Base-by-base conservation (phyloP, 345 rosid species). In the Cochlearia excelsa region DNA sequence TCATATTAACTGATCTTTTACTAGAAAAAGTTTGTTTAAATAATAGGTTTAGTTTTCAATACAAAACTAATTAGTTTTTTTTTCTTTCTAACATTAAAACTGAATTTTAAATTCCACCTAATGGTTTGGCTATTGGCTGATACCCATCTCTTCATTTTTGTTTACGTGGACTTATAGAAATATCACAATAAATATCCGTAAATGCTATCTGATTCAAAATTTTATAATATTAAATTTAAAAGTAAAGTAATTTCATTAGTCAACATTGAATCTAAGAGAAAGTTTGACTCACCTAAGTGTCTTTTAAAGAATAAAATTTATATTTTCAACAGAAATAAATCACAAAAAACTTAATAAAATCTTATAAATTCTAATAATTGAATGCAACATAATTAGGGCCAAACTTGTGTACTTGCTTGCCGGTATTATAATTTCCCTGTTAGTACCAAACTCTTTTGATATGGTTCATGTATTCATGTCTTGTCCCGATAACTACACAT, bases 371-470 rank as follows among this genome's bases (percentile, higher is more conserved):
- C 23, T 16, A 16, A 16, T 16, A 16, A 16, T 16, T 16, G 23
- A 16, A 16, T 16, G 23, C 23, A 16, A 16, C 23, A 16, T 16
- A 16, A 16, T 16, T 16, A 9, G 2, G 16, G 31, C 16, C 62
- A 38, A 55, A 55, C 49, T 34, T 47, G 63, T 48, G 51, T 48
- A 16, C 23, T 16, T 16, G 6, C 42, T 57, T 66, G 44, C 50
- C 9, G 50, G 84, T 57, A 66, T 57, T 38, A 2, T 10, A 37
- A 29, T 30, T 46, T 7, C 30, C 55, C 34, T 54, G 49, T 48
- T 59, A 34, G 48, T 61, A 69, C 55, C 44, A 68, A 58, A 44
- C 47, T 16, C 43, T 59, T 59, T 58, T 16, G 54, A 59, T 68
- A 44, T 29, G 61, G 66, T 68, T 61, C 56, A 54, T 47, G 38